Percentiles rank a stretch among this genome's conserved stretches.
phyloP scores from a whole-genome alignment of 371 early-diverging fungal genomes.

The Actinomortierella wolfii region DNA sequence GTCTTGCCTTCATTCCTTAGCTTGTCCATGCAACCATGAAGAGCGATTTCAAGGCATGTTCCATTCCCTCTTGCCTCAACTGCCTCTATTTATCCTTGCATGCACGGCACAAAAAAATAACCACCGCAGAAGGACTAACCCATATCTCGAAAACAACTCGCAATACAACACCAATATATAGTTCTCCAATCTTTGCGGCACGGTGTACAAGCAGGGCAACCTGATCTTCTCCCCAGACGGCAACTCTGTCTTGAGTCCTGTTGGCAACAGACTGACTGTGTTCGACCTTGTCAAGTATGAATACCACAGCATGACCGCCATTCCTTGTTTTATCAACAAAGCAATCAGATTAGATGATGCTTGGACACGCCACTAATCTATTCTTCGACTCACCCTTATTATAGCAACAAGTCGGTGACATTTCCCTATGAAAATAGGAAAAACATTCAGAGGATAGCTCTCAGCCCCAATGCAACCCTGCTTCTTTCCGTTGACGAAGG shows the following conservation, averaged over 20 bases:
- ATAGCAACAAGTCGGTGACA: slow-evolving; percentile 88
- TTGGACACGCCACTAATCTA: background rate
- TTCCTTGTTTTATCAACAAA: background rate
- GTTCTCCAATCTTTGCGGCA: slow-evolving; percentile 94
- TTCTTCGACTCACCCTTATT: background rate
- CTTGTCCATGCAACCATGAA: slow-evolving; percentile 19
- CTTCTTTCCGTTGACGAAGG: slow-evolving; percentile 92
- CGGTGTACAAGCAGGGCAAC: slow-evolving; percentile 95
- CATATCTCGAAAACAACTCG: too few relatives aligned
- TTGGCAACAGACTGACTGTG: slow-evolving; percentile 94
- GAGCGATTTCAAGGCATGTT: slow-evolving; percentile 45
- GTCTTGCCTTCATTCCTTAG: background rate
- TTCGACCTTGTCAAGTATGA: slow-evolving; percentile 94
- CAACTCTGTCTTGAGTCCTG: slow-evolving; percentile 91
- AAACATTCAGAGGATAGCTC: slow-evolving; percentile 86
- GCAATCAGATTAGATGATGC: background rate
- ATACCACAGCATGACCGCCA: background rate
- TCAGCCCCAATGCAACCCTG: slow-evolving; percentile 88
- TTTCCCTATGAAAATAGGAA: slow-evolving; percentile 92
- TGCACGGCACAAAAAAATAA: too few relatives aligned
- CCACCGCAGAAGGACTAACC: too few relatives aligned
- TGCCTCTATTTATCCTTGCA: too few relatives aligned
- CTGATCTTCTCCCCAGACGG: slow-evolving; percentile 95
- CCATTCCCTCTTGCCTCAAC: too few relatives aligned
- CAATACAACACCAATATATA: too few relatives aligned